Base-by-base conservation (phyloP, 176 grass and related monocot genomes). In the Oryza punctata region DNA sequence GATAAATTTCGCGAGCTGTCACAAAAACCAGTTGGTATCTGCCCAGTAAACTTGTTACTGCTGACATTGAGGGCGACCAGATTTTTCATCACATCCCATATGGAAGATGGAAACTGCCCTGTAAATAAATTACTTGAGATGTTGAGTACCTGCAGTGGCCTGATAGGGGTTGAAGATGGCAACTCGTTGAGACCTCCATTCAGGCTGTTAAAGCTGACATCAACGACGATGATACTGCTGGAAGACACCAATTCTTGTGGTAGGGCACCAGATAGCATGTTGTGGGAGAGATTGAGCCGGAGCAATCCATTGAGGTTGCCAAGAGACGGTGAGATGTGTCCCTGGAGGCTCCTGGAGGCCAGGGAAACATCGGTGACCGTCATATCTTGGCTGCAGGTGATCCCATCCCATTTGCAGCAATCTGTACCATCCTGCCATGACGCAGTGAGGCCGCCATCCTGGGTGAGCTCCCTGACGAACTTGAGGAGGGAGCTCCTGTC, bases 371-470 rank as follows among this genome's bases (percentile, higher is more conserved):
- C 23, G 12, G 61, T 75, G 57, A 87, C 16, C 1, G 1, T 19
- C 2, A 15, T 9, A 27, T 74, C 69, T 21, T 4, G 0, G 14
- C 32, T 35, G 16, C 78, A 87, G 23, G 14, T n/a, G 68, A 92
- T 70, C 7, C 90, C 90, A 26, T 37, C 27, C 90, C 90, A 92
- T 0, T 0, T 14, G 75, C 90, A 92, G 24, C 90, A 92, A 12
- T 86, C 67, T 0, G 12, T 69, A 16, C 2, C 26, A 6, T 78
- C 1, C 35, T 2, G 2, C 90, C 90, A 92, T 8, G 47, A 70
- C 1, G 8, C 5, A 0, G 73, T 1, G 0, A 91, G 89, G 47
- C 67, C 61, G 0, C 45, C 23, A 23, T 44, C 33, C 0, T 10
- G 7, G 0, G 83, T 83, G 25, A 92, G 69, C 30, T 7, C 63